phyloP scores from a whole-genome alignment of 495 filamentous ascomycete genomes.

The Astrothelium macrocarpum region DNA sequence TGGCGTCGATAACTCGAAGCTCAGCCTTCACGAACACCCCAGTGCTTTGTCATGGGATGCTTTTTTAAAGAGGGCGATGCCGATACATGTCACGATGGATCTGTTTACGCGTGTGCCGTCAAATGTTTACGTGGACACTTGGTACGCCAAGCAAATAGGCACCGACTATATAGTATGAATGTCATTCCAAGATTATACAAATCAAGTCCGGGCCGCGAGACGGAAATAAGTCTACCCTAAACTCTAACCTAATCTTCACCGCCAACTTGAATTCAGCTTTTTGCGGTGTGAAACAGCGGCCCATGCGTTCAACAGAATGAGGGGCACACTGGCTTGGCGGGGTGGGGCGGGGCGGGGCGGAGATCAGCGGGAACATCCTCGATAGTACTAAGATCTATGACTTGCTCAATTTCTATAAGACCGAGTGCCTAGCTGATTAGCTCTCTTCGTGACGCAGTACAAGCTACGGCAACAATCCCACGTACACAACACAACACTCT shows the following conservation, averaged over 20 bases:
- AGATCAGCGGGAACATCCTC: too few species aligned
- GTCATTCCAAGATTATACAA: too few species aligned
- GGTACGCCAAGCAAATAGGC: slow-evolving; percentile 1
- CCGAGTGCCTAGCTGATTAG: too few species aligned
- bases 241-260: too few species aligned
- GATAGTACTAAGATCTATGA: too few species aligned
- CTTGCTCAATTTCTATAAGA: too few species aligned
- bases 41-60: neutral
- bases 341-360: too few species aligned
- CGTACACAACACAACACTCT: too few species aligned
- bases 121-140: neutral
- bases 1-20: neutral
- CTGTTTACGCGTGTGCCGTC: neutral
- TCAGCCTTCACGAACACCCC: neutral
- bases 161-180: too few species aligned
- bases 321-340: neutral
- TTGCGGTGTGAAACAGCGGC: neutral
- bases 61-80: neutral
- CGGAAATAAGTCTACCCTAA: neutral
- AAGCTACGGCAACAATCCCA: too few species aligned
- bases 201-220: too few species aligned
- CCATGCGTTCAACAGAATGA: neutral
- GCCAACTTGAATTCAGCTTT: neutral
- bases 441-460: too few species aligned
- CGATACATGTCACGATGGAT: neutral